phyloP scores from a whole-genome alignment of 768 basidiomycete species.

The Dioszegia aurantiaca region DNA sequence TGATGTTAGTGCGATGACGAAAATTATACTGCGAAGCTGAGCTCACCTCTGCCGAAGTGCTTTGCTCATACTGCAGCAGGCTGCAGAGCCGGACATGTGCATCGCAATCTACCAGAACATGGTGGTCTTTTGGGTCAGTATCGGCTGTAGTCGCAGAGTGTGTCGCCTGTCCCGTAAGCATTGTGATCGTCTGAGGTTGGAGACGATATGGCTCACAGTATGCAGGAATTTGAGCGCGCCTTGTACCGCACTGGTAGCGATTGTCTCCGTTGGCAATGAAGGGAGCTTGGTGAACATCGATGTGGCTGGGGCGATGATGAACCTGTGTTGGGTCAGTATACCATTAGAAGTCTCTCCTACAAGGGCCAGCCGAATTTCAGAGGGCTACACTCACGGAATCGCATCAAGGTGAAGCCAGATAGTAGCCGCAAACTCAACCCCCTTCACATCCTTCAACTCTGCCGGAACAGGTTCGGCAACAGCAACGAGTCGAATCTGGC shows the following conservation, averaged over 20 bases:
- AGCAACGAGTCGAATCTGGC: conserved; percentile 35
- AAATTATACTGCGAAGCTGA: conserved; percentile 4
- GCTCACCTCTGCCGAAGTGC: conserved; percentile 61
- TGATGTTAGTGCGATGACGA: background rate
- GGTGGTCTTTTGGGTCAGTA: conserved; percentile 54
- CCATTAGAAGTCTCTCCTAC: conserved; percentile 32
- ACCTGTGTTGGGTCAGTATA: conserved; percentile 46
- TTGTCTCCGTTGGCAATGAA: conserved; percentile 26
- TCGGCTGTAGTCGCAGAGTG: conserved; percentile 45
- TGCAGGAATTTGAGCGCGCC: conserved; percentile 45
- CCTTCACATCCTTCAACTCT: conserved; percentile 25
- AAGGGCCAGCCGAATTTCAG: background rate
- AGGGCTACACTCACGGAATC: conserved; percentile 34
- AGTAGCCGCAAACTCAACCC: conserved; percentile 34
- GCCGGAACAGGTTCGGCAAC: conserved; percentile 40
- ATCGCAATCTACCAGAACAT: conserved; percentile 80
- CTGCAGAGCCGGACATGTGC: conserved; percentile 80
- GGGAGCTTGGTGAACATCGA: too few species aligned
- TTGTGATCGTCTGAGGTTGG: background rate
- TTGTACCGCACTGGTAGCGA: conserved; percentile 40
- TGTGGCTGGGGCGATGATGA: conserved; percentile 20
- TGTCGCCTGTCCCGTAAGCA: conserved; percentile 29
- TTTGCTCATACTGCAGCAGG: conserved; percentile 70
- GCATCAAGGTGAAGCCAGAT: conserved; percentile 45
- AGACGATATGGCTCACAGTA: conserved; percentile 22